Evolutionary conservation across 2,329 filamentous ascomycete species (phyloP), one percentile per base, ranked within the genome.

Genomic region (Diaporthe vaccinii): DNA sequence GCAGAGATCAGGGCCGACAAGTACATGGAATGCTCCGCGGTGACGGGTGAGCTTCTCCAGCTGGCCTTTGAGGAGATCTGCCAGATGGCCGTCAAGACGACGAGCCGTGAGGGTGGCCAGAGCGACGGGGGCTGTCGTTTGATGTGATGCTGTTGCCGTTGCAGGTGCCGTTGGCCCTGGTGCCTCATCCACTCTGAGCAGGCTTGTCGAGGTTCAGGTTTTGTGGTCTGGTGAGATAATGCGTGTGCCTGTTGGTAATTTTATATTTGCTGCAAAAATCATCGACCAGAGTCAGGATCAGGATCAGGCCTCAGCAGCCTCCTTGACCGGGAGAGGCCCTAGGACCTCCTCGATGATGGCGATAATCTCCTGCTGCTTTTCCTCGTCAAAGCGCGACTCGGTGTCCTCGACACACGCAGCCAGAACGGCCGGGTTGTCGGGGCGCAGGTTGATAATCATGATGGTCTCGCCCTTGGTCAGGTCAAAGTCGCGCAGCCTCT

Each of bases 401-500:
- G 93, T 89, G 78, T 94, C 91, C 82, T 94, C 91, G 46, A 94
- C 85, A 68, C 93, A 86, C 22, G 89, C 89, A 79, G 92, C 92
- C 78, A 94, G 85, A 61, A 89, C 87, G 5, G 89, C 88, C 41
- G 87, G 85, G 39, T 86, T 89, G 31, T 86, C 86, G 0, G 92
- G 92, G 15, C 92, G 88, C 58, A 93, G 84, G 80, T 94, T 94
- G 78, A 93, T 82, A 65, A 94, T 89, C 90, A 93, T 93, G 80
- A 94, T 84, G 73, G 92, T 84, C 82, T 94, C 92, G 72, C 91
- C 91, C 85, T 94, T 94, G 83, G 90, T 90, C 73, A 94, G 86
- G 61, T 90, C 87, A 82, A 89, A 93, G 1, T 85, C 85, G 15
- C 87, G 86, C 68, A 94, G 84, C 34, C 84, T 86, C 79, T 89